Percentiles rank a stretch among this genome's conserved stretches.
These are phyloP conservation scores for Mycena polygramma DNA, from an alignment of 768 basidiomycete species.

Conservation along the genomic window DNA sequence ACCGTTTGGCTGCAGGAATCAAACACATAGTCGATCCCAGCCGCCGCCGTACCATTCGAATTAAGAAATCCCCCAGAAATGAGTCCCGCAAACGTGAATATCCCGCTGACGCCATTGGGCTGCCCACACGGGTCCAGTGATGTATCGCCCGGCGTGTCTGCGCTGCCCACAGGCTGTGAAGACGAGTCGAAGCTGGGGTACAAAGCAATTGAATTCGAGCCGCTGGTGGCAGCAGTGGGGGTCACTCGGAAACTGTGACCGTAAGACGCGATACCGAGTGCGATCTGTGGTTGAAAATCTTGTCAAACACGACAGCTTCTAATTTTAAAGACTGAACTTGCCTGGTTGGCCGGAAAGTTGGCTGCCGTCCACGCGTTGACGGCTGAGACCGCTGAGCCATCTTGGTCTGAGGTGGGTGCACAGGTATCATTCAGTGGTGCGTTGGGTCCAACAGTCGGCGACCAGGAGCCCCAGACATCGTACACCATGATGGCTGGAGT, in stretches of 20 bases:
- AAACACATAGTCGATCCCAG: constrained; percentile 65
- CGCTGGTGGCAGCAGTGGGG: constrained; percentile 50
- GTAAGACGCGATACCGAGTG: constrained; percentile 88
- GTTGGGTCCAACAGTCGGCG: constrained; percentile 78
- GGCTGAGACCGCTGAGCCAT: constrained; percentile 83
- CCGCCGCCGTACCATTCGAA: constrained; percentile 52
- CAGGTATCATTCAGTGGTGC: constrained; percentile 88
- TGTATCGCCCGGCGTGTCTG: constrained; percentile 60
- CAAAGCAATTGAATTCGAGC: constrained; percentile 51
- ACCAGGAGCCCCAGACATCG: constrained; percentile 70
- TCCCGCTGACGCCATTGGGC: constrained; percentile 62
- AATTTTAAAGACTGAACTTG: background rate
- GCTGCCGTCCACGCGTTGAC: constrained; percentile 82
- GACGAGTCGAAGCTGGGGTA: constrained; percentile 66
- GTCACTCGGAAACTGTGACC: constrained; percentile 78
- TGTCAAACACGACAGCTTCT: background rate
- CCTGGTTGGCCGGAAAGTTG: constrained; percentile 74
- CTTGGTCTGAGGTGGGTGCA: constrained; percentile 65
- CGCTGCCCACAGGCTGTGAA: constrained; percentile 66
- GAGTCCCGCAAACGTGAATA: constrained; percentile 75
- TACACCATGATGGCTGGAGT: constrained; percentile 71
- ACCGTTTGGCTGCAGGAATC: constrained; percentile 85
- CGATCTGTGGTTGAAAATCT: constrained; percentile 54
- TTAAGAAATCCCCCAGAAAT: constrained; percentile 68
- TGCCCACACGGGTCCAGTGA: constrained; percentile 71